Conservation (phyloP, 768 basidiomycete genomes). For the Trametes gibbosa region DNA sequence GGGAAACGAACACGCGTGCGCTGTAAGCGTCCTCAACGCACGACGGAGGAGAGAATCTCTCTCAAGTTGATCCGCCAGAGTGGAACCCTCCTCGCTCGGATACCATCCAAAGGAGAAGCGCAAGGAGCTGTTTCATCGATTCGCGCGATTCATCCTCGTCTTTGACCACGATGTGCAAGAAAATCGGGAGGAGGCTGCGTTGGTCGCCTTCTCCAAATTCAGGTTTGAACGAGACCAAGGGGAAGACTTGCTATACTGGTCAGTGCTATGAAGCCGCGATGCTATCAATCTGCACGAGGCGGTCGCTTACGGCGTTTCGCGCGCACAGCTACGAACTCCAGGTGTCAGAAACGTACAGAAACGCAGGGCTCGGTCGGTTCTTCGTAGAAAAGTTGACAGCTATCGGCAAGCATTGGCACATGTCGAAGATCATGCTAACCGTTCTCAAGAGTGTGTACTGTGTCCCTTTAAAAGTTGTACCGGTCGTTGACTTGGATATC, state of each 20-base stretch:
- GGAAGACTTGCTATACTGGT: constrained; percentile 72
- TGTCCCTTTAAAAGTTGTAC: neutral
- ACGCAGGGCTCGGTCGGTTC: constrained; percentile 57
- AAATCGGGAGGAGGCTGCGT: constrained; percentile 19
- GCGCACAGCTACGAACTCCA: constrained; percentile 73
- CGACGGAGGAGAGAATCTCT: neutral
- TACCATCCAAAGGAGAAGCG: constrained; percentile 20
- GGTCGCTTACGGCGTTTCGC: neutral
- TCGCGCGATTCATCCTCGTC: constrained; percentile 13
- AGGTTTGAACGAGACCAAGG: constrained; percentile 70
- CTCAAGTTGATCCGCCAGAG: neutral
- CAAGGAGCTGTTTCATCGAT: constrained; percentile 17
- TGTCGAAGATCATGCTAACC: constrained; percentile 75
- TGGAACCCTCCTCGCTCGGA: constrained; percentile 19
- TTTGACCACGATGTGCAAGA: neutral
- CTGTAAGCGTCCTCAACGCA: constrained; percentile 25
- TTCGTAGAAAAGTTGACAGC: constrained; percentile 49
- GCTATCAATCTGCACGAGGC: neutral
- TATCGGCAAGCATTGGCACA: constrained; percentile 50
- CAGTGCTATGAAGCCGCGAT: neutral
- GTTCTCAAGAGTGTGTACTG: constrained; percentile 61
- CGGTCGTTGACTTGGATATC: constrained; percentile 2
- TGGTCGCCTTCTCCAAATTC: constrained; percentile 53
- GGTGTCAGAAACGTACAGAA: constrained; percentile 41
- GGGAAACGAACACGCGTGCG: constrained; percentile 58